Evolutionary conservation across 2,329 filamentous ascomycete species (phyloP).

Genomic region (Diaporthe citriasiana): DNA sequence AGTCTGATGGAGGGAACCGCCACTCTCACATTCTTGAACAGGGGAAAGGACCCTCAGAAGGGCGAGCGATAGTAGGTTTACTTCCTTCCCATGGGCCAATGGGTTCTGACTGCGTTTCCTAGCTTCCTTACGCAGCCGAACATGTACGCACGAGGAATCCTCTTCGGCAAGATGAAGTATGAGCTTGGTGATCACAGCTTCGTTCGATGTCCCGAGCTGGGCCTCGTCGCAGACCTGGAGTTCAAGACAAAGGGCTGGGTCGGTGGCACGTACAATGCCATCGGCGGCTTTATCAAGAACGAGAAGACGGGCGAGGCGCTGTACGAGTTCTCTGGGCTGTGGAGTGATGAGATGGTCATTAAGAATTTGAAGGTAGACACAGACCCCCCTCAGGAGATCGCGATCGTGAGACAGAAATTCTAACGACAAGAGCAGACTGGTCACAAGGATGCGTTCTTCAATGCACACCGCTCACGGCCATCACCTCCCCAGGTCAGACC

Average conservation of each 20-base stretch:
- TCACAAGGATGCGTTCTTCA: slow-evolving; percentile 90
- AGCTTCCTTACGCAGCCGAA: slow-evolving; percentile 97
- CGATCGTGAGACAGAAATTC: background rate
- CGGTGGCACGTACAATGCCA: slow-evolving; percentile 94
- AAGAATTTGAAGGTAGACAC: slow-evolving; percentile 80
- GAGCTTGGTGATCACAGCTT: slow-evolving; percentile 97
- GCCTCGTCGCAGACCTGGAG: slow-evolving; percentile 90
- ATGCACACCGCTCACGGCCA: slow-evolving; percentile 83
- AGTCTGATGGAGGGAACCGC: slow-evolving; percentile 99
- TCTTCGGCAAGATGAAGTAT: slow-evolving; percentile 99
- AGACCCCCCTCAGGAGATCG: background rate
- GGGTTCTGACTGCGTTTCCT: slow-evolving; percentile 43
- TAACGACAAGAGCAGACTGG: slow-evolving; percentile 74
- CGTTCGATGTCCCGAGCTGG: slow-evolving; percentile 89
- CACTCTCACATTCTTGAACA: slow-evolving; percentile 85
- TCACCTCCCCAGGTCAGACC: slow-evolving; percentile 81
- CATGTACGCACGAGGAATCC: slow-evolving; percentile 97
- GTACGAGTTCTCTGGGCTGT: slow-evolving; percentile 92
- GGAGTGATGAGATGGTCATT: slow-evolving; percentile 95
- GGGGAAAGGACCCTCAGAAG: slow-evolving; percentile 72
- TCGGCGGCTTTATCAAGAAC: slow-evolving; percentile 91
- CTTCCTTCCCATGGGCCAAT: slow-evolving; percentile 43
- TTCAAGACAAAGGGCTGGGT: slow-evolving; percentile 99
- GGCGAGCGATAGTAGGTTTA: slow-evolving; percentile 85
- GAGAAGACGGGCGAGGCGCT: slow-evolving; percentile 87